Evolutionary conservation across 1,284 basidiomycete species (phyloP).

Genomic region (Chalciporus sp.): DNA sequence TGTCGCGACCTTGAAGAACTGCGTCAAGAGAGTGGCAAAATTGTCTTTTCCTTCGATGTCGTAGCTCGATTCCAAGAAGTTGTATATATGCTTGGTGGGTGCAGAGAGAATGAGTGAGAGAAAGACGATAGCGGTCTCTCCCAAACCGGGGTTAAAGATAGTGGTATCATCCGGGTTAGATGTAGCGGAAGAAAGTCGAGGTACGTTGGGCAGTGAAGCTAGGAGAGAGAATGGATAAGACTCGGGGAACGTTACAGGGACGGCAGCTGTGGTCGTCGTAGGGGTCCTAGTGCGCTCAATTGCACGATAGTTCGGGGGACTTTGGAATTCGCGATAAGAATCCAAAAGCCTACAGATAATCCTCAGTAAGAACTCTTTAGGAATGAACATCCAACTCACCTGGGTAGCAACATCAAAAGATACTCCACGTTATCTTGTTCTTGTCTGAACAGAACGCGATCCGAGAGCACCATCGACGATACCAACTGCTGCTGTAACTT

Average conservation of each 20-base stretch:
- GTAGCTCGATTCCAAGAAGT: slow-evolving; percentile 77
- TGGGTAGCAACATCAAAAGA: slow-evolving; percentile 83
- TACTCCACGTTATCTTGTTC: slow-evolving; percentile 96
- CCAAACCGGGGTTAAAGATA: slow-evolving; percentile 78
- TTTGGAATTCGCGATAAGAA: slow-evolving; percentile 85
- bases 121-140: slow-evolving; percentile 87
- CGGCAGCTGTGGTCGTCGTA: slow-evolving; percentile 59
- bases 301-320: slow-evolving; percentile 62
- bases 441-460: slow-evolving; percentile 65
- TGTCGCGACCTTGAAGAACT: slow-evolving; percentile 81
- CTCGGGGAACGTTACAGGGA: slow-evolving; percentile 89
- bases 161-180: slow-evolving; percentile 45
- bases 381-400: slow-evolving; percentile 45
- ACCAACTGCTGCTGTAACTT: slow-evolving; percentile 84
- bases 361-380: slow-evolving; percentile 13
- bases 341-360: slow-evolving; percentile 50
- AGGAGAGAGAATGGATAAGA: slow-evolving; percentile 92
- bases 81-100: slow-evolving; percentile 75
- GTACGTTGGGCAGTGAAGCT: slow-evolving; percentile 61
- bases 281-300: slow-evolving; percentile 71
- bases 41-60: slow-evolving; percentile 89
- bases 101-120: slow-evolving; percentile 82
- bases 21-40: slow-evolving; percentile 69
- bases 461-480: slow-evolving; percentile 62
- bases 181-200: slow-evolving; percentile 45